Base-by-base conservation (phyloP, 2,329 filamentous ascomycete genomes). In the Xylaria digitata region DNA sequence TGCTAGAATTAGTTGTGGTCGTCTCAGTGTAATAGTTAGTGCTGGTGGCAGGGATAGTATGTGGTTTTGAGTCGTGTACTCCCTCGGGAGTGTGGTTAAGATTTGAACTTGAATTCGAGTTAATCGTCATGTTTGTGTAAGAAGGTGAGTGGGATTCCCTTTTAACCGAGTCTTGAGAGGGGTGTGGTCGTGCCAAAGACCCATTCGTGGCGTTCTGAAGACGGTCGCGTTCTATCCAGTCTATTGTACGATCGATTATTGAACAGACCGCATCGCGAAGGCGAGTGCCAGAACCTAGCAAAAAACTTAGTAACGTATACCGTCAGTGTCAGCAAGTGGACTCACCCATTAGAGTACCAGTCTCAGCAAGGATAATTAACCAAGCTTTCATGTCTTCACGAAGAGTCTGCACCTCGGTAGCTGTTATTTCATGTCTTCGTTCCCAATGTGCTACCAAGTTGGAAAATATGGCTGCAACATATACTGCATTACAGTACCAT, bases 401-500 rank as follows among this genome's bases (percentile, higher is more conserved):
- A 56, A 95, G 80, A n/a, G 78, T 79, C 17, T 83, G 81, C 60
- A 94, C 80, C 64, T 92, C 87, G 1, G 82, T 82, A 0, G 82
- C 79, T 0, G 86, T 87, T 11, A 88, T 86, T 9, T 86, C 82
- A 55, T 87, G 86, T 34, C 90, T 84, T 54, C 89, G 86, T 75
- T 93, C 87, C 82, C 88, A 92, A 62, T 89, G 85, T 1, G 87
- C 87, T 53, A 91, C 92, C 0, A 95, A 80, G 15, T 87, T 89
- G 0, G 90, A 91, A 72, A 93, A 92, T 63, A 92, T 89, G 30
- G 90, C 90, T 49, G 90, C 88, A 13, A 92, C 84, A 74, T 92
- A 93, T 6, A 92, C 85, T 0, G 91, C 89, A 55, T 88, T 84
- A 54, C 90, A 90, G 72, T 92, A 91, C 91, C 92, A 94, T 0